phyloP scores from a whole-genome alignment of 2,329 filamentous ascomycete genomes.

The Colletotrichum aenigma region DNA sequence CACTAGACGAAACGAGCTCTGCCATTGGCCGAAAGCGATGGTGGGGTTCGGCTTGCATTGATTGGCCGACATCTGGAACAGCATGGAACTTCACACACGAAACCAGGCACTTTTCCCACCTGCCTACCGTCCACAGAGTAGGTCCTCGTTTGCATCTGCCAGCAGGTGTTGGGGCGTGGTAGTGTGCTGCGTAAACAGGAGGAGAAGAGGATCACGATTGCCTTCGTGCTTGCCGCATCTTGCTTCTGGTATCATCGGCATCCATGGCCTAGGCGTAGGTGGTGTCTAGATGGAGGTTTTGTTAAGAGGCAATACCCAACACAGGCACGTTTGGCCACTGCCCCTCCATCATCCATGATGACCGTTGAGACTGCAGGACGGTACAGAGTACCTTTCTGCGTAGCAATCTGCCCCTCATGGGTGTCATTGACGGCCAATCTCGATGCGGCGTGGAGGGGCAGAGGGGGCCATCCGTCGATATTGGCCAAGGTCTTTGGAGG shows the following conservation, averaged over 20 bases:
- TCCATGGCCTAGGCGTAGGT: background rate
- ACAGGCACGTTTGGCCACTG: background rate
- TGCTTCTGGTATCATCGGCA: background rate
- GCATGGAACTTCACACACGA: conserved; percentile 20
- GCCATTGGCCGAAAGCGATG: background rate
- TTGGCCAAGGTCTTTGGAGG: background rate
- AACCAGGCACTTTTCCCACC: conserved; percentile 3
- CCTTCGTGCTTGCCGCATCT: background rate
- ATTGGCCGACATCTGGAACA: conserved; percentile 20
- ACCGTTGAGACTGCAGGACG: background rate
- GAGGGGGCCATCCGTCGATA: background rate
- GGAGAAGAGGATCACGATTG: background rate
- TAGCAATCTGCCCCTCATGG: conserved; percentile 2
- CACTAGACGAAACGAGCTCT: background rate
- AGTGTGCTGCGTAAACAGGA: background rate
- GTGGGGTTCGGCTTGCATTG: conserved; percentile 6
- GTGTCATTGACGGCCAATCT: background rate
- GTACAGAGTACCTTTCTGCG: background rate
- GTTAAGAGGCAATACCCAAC: background rate
- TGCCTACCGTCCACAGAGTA: background rate
- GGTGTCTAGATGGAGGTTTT: background rate
- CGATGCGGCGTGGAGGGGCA: background rate
- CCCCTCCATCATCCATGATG: background rate
- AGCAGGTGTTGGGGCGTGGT: background rate
- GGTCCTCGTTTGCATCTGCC: background rate